Evolutionary conservation across 257 asterid species (phyloP).

Genomic region (Mitragyna speciosa): DNA sequence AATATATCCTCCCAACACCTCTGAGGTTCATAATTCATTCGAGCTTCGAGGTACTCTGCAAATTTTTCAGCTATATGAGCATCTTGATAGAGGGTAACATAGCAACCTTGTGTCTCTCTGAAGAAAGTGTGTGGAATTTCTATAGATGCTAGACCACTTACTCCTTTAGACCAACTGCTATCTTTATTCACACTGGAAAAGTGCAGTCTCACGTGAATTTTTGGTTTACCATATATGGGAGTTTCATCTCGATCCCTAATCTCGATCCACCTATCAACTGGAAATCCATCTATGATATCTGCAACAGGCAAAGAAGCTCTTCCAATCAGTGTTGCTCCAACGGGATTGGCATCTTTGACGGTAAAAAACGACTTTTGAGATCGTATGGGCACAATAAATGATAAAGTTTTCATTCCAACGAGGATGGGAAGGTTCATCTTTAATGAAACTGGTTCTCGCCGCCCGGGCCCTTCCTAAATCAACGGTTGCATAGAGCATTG

Average conservation of each 20-base stretch:
- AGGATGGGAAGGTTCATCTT: constrained; percentile 53
- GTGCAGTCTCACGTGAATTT: constrained; percentile 59
- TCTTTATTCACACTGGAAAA: constrained; percentile 50
- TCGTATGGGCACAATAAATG: constrained; percentile 67
- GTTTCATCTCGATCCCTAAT: constrained; percentile 51
- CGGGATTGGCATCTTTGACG: constrained; percentile 51
- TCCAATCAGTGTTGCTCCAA: constrained; percentile 81
- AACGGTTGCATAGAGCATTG: constrained; percentile 64
- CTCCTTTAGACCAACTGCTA: constrained; percentile 68
- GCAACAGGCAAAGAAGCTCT: constrained; percentile 67
- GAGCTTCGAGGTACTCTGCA: constrained; percentile 24
- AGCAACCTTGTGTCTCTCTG: constrained; percentile 64
- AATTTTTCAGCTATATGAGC: constrained; percentile 63
- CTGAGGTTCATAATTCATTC: constrained; percentile 38
- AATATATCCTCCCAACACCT: constrained; percentile 89
- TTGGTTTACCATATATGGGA: constrained; percentile 57
- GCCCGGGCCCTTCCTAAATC: constrained; percentile 73
- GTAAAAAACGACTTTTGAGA: constrained; percentile 67
- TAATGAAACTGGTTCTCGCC: constrained; percentile 56
- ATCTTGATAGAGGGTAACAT: constrained; percentile 64
- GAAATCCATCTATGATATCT: constrained; percentile 43
- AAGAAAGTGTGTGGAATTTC: constrained; percentile 73
- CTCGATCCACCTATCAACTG: constrained; percentile 58
- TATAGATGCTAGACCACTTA: constrained; percentile 35
- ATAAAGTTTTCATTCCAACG: constrained; percentile 65